Evolutionary conservation across 2,329 filamentous ascomycete species (phyloP).

Genomic region (Lachnellula arida): DNA sequence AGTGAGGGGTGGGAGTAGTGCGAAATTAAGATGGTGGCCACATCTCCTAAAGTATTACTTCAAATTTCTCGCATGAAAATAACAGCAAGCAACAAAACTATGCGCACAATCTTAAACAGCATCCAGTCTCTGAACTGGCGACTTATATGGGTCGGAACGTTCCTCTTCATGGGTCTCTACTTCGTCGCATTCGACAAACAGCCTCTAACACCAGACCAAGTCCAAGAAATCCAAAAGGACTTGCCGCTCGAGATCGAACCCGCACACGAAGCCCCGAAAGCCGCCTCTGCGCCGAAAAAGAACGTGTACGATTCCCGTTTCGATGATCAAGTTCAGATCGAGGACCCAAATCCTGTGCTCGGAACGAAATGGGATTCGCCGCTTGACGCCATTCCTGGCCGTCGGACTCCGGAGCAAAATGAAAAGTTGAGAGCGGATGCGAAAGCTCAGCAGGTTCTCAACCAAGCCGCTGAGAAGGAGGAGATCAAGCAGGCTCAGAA

Average conservation of each 20-base stretch:
- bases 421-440: not conserved
- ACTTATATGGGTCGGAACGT: conserved; percentile 1
- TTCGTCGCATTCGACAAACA: conserved; percentile 1
- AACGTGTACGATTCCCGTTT: not conserved
- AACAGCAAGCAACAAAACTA: too few species aligned
- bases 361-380: conserved; percentile 9
- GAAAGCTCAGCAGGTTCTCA: not conserved
- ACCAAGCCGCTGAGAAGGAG: not conserved
- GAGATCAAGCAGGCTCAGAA: not conserved
- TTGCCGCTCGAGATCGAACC: not conserved
- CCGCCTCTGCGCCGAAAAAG: not conserved
- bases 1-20: too few species aligned
- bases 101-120: not conserved
- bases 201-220: not conserved
- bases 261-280: not conserved
- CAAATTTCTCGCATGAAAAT: too few species aligned
- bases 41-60: too few species aligned
- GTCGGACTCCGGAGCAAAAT: not conserved
- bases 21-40: too few species aligned
- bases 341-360: conserved; percentile 3
- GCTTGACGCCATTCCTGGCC: conserved; percentile 8
- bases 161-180: conserved; percentile 11
- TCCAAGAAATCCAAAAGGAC: not conserved
- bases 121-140: conserved; percentile 12
- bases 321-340: not conserved